Percentiles rank a stretch among this genome's conserved stretches.
Evolutionary conservation across 1,139 yeast species (phyloP).

Genomic region (Candida sp.): DNA sequence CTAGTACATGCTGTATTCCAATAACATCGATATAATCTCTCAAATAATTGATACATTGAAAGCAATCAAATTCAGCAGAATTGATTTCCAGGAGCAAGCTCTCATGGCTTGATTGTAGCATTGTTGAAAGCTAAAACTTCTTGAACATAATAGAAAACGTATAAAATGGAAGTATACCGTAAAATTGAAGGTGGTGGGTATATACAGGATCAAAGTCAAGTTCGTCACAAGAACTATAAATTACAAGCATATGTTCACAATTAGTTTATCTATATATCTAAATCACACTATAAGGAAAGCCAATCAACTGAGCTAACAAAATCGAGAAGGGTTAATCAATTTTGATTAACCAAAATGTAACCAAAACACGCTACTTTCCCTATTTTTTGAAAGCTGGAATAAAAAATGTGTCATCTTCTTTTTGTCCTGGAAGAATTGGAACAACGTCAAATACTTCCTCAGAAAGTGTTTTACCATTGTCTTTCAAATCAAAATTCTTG

Average conservation of each 20-base stretch:
- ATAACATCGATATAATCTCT: constrained; percentile 62
- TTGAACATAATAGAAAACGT: too few species aligned
- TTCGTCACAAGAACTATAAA: too few species aligned
- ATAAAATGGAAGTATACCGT: too few species aligned
- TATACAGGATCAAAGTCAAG: background rate
- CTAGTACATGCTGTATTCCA: constrained; percentile 76
- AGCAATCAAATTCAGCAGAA: constrained; percentile 22
- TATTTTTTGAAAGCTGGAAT: constrained; percentile 64
- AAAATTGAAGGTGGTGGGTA: too few species aligned
- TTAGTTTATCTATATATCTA: background rate
- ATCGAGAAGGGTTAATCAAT: constrained; percentile 4
- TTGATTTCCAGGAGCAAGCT: background rate
- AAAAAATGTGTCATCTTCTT: constrained; percentile 57
- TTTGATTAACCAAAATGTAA: too few species aligned
- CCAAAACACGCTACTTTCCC: too few species aligned
- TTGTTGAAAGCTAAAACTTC: too few species aligned
- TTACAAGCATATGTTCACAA: background rate
- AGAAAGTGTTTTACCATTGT: constrained; percentile 48
- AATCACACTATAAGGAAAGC: too few species aligned
- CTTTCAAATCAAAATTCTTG: constrained; percentile 43
- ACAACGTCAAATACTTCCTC: constrained; percentile 58
- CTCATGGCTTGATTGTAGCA: background rate
- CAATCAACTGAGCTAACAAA: background rate
- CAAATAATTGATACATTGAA: constrained; percentile 64
- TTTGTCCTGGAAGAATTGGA: constrained; percentile 79